Percentiles rank a stretch among this genome's conserved stretches.
Conservation (phyloP, 371 early-diverging fungal species). For the Haplosporangium sp. region DNA sequence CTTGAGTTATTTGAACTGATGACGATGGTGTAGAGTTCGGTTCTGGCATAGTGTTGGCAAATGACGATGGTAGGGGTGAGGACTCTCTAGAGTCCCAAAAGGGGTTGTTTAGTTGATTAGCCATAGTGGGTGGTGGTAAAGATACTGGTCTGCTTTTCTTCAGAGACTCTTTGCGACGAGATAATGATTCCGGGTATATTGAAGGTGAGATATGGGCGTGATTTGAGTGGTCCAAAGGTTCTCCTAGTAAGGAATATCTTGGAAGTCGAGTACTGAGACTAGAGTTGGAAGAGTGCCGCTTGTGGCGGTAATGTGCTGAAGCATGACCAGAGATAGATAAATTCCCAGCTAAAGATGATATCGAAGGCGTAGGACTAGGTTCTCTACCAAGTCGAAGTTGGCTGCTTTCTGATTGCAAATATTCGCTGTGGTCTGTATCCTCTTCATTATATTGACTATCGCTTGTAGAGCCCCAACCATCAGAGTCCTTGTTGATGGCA, state of each 20-base stretch:
- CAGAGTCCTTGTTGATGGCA: slow-evolving; percentile 8
- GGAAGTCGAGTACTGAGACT: not conserved
- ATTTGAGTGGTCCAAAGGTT: not conserved
- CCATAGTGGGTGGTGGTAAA: not conserved
- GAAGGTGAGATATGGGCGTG: not conserved
- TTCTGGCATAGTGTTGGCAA: not conserved
- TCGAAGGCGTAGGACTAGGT: slow-evolving; percentile 23
- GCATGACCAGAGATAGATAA: slow-evolving; percentile 28
- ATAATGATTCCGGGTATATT: slow-evolving; percentile 24
- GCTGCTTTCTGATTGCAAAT: not conserved
- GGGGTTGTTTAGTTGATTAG: slow-evolving; percentile 4
- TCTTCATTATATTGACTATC: slow-evolving; percentile 10
- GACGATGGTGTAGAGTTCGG: not conserved
- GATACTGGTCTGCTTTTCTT: not conserved
- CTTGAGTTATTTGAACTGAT: not conserved
- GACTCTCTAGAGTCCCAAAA: slow-evolving; percentile 9
- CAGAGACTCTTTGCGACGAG: not conserved
- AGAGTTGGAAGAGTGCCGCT: not conserved
- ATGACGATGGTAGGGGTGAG: slow-evolving; percentile 8
- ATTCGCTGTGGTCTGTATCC: slow-evolving; percentile 24
- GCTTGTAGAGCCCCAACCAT: slow-evolving; percentile 23
- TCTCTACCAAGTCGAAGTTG: slow-evolving; percentile 15
- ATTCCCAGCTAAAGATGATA: slow-evolving; percentile 20
- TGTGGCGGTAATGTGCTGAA: not conserved
- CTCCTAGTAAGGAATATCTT: slow-evolving; percentile 1